phyloP scores from a whole-genome alignment of 2,329 filamentous ascomycete genomes.

The Trichothecium sympodiale region DNA sequence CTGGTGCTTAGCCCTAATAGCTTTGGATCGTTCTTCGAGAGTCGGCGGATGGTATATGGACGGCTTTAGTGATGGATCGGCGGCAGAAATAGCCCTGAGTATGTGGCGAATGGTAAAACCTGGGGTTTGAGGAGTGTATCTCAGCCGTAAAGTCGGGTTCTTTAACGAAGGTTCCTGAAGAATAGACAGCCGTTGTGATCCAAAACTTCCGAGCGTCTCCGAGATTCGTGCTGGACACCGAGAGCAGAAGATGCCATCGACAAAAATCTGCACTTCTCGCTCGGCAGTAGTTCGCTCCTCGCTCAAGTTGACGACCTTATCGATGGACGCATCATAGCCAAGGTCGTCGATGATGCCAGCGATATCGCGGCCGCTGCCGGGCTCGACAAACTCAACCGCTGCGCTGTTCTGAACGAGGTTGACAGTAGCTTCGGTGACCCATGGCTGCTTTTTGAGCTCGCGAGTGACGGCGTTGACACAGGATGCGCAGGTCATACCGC shows the following conservation, averaged over 20 bases:
- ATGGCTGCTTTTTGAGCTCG: slow-evolving; percentile 43
- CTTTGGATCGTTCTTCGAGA: slow-evolving; percentile 68
- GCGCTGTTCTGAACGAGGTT: slow-evolving; percentile 60
- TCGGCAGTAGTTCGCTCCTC: slow-evolving; percentile 25
- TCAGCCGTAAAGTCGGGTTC: slow-evolving; percentile 57
- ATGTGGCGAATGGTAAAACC: slow-evolving; percentile 67
- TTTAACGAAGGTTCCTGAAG: slow-evolving; percentile 43
- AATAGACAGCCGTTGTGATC: slow-evolving; percentile 37
- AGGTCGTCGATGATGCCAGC: slow-evolving; percentile 45
- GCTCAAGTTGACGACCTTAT: slow-evolving; percentile 33
- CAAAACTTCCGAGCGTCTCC: slow-evolving; percentile 41
- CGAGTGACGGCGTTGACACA: slow-evolving; percentile 54
- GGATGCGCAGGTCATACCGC: slow-evolving; percentile 64
- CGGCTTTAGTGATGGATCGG: slow-evolving; percentile 55
- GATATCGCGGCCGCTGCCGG: slow-evolving; percentile 19
- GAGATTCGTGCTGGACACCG: slow-evolving; percentile 54
- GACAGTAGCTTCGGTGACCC: slow-evolving; percentile 46
- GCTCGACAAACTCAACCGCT: slow-evolving; percentile 40
- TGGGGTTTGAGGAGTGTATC: slow-evolving; percentile 58
- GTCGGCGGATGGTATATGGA: slow-evolving; percentile 71
- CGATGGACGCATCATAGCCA: slow-evolving; percentile 54
- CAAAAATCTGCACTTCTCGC: slow-evolving; percentile 51
- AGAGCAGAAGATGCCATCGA: slow-evolving; percentile 66
- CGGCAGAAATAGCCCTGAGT: slow-evolving; percentile 51
- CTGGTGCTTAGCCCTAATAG: slow-evolving; percentile 61